Percentiles rank a stretch among this genome's conserved stretches.
phyloP scores from a whole-genome alignment of 2,329 filamentous ascomycete genomes.

The Metarhizium brunneum region DNA sequence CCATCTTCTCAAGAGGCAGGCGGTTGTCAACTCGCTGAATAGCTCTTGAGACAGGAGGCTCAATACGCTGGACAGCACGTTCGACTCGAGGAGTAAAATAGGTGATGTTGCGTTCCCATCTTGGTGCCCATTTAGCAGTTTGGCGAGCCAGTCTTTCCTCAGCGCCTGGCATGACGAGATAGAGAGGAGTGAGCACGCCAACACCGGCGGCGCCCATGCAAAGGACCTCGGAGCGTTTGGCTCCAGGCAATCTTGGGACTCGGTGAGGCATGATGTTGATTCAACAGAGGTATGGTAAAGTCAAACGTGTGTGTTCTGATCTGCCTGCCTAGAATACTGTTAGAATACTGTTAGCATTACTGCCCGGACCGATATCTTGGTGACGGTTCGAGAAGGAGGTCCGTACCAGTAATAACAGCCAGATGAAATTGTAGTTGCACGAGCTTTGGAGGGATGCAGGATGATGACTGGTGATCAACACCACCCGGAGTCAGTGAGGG shows the following conservation, averaged over 20 bases:
- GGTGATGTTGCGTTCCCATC: conserved; percentile 49
- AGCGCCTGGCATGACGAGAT: conserved; percentile 46
- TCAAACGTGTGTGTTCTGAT: not conserved
- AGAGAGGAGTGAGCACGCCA: conserved; percentile 45
- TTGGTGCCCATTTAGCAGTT: conserved; percentile 48
- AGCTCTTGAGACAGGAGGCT: conserved; percentile 36
- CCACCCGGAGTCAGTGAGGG: not conserved
- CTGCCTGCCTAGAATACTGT: too few relatives aligned
- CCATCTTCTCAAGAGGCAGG: conserved; percentile 41
- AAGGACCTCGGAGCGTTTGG: conserved; percentile 38
- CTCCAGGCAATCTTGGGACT: conserved; percentile 37
- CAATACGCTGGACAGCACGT: conserved; percentile 36
- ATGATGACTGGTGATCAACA: not conserved
- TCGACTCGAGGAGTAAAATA: conserved; percentile 41
- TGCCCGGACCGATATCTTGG: too few relatives aligned
- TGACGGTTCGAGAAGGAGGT: too few relatives aligned
- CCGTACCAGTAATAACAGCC: too few relatives aligned
- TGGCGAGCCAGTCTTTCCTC: conserved; percentile 44
- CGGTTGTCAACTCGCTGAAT: conserved; percentile 36
- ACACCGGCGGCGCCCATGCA: conserved; percentile 46
- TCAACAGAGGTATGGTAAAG: not conserved
- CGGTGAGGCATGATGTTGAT: conserved; percentile 34
- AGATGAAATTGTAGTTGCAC: too few relatives aligned
- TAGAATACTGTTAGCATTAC: too few relatives aligned
- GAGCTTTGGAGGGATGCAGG: too few relatives aligned